A percentile compares a stretch with the other conserved stretches of the same genome.
Conservation (phyloP, 768 basidiomycete species). For the Mycena leptocephala region DNA sequence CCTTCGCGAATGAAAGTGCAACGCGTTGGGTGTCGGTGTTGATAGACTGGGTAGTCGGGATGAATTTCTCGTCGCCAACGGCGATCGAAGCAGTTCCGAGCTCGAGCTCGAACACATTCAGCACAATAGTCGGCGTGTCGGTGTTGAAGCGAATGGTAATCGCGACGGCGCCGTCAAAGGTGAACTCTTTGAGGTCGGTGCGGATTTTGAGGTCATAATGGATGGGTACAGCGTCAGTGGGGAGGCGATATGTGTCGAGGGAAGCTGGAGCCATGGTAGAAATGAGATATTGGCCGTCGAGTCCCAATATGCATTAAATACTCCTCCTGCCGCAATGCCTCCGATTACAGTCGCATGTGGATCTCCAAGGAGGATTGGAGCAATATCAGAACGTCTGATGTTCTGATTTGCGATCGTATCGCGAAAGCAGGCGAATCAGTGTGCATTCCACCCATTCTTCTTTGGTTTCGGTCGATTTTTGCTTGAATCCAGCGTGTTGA, state of each 20-base stretch:
- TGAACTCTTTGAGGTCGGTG: constrained; percentile 71
- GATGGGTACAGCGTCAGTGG: constrained; percentile 60
- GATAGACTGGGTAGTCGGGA: background rate
- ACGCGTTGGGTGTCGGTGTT: constrained; percentile 9
- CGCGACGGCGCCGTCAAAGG: constrained; percentile 71
- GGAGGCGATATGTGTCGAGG: constrained; percentile 53
- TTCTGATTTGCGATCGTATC: background rate
- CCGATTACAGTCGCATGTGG: background rate
- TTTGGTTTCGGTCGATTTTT: background rate
- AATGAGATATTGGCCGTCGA: background rate
- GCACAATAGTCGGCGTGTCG: constrained; percentile 59
- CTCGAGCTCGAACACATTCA: constrained; percentile 63
- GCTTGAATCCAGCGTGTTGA: background rate
- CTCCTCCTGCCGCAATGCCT: background rate
- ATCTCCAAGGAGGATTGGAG: background rate
- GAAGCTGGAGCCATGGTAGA: constrained; percentile 1
- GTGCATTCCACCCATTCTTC: background rate
- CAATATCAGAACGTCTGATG: constrained; percentile 16
- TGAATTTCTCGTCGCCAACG: constrained; percentile 61
- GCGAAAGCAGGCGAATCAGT: background rate
- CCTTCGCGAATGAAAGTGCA: background rate
- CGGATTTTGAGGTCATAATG: constrained; percentile 72
- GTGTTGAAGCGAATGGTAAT: constrained; percentile 64
- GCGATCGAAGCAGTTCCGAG: constrained; percentile 56
- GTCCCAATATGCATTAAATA: background rate